Evolutionary conservation across 2,329 filamentous ascomycete genomes (phyloP).

Genomic region (Fusarium udum): DNA sequence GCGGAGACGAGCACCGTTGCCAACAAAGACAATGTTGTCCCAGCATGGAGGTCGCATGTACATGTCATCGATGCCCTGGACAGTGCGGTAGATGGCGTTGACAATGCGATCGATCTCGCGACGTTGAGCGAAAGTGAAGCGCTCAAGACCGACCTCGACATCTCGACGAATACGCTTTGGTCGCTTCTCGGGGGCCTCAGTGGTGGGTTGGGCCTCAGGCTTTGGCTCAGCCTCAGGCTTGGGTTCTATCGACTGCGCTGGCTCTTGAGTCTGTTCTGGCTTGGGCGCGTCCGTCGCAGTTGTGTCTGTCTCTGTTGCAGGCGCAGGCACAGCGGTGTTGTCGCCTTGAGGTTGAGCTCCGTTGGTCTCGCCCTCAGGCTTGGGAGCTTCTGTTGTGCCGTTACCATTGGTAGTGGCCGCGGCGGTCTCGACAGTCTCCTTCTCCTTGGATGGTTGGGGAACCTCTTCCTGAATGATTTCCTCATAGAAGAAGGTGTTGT

Average conservation of each 20-base stretch:
- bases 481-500: conserved; percentile 78
- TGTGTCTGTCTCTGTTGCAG: neutral
- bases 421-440: conserved; percentile 33
- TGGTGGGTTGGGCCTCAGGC: conserved; percentile 31
- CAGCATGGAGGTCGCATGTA: conserved; percentile 87
- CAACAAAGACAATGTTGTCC: conserved; percentile 92
- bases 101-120: conserved; percentile 84
- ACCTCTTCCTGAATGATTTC: conserved; percentile 69
- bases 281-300: conserved; percentile 40
- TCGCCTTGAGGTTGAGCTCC: conserved; percentile 22
- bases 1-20: conserved; percentile 77
- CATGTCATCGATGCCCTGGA: conserved; percentile 84
- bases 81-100: conserved; percentile 81
- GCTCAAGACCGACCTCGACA: conserved; percentile 80
- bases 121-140: conserved; percentile 75
- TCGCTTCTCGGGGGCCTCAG: conserved; percentile 54
- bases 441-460: conserved; percentile 45
- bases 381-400: conserved; percentile 25
- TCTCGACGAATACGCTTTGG: conserved; percentile 70
- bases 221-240: conserved; percentile 31
- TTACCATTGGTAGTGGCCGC: conserved; percentile 31
- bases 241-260: conserved; percentile 34
- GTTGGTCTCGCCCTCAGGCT: conserved; percentile 25
- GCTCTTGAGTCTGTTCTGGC: conserved; percentile 35
- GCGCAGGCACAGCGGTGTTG: neutral